Base-by-base conservation (phyloP, 148 eudicot species). In the Camellia granthamiana region DNA sequence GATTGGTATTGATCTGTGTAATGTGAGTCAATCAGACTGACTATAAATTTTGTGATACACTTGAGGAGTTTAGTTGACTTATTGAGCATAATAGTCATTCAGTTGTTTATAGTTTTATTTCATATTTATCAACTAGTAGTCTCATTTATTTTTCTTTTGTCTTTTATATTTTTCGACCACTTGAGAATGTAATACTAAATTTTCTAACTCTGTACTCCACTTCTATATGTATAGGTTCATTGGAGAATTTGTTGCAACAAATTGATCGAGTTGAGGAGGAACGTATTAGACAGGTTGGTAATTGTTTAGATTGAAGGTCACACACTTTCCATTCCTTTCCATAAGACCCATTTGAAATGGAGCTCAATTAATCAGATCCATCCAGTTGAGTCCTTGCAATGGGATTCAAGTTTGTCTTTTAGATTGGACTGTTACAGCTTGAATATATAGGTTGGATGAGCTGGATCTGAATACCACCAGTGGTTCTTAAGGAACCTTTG, bases 201-300 rank as follows among this genome's bases (percentile, higher is more conserved):
- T 70, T 77, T 51, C 72, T 72, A 74, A 77, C 47, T 69, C 47
- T 30, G 58, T 65, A n/a, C 43, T 61, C 42, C n/a, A 67, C 73
- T 38, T 55, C 16, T 19, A 23, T 69, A 19, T 66, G 81, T 43
- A 52, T 74, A 89, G 92, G 92, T 78, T 89, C 97, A 51, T 78
- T 94, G 84, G 98, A 94, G 77, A 88, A 89, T 66, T 84, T 94
- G 85, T 84, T 96, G 87, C 75, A 81, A 49, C 84, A 86, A 80
- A 86, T 92, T 71, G 97, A 96, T 71, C 90, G 88, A 81, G 92
- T 96, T 46, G 86, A 87, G 69, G 93, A 90, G 80, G 92, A 86
- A 54, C 85, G 90, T 81, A 92, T 96, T 55, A 85, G 87, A 85
- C 87, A 92, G 98, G 96, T 94, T 81, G 11, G 72, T 64, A n/a